Evolutionary conservation across 148 eudicot genomes (phyloP).

Genomic region (Persicaria maculosa): DNA sequence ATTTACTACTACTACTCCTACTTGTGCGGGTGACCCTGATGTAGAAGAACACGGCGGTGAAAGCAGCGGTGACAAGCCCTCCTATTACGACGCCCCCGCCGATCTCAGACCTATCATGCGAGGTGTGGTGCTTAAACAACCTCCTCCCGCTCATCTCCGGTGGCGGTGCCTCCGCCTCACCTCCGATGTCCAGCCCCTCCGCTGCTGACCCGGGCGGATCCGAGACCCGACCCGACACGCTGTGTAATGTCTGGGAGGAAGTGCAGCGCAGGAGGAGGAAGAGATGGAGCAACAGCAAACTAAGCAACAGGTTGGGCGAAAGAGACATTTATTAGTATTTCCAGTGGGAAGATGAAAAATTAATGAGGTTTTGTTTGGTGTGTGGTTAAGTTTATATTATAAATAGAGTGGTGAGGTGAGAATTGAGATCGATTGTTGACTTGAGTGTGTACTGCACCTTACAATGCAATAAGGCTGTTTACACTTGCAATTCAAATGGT

Average conservation of each 20-base stretch:
- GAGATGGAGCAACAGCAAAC: neutral
- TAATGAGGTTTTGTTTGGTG: too few relatives aligned
- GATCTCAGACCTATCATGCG: conserved; percentile 32
- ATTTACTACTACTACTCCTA: too few relatives aligned
- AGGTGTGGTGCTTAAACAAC: conserved; percentile 21
- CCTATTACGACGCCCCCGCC: conserved; percentile 50
- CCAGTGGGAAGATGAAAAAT: too few relatives aligned
- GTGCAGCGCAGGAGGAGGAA: neutral
- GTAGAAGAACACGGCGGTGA: conserved; percentile 43
- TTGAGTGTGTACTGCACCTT: too few relatives aligned
- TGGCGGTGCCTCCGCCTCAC: conserved; percentile 10
- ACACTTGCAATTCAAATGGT: too few relatives aligned
- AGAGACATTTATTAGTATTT: too few relatives aligned
- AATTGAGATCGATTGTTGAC: too few relatives aligned
- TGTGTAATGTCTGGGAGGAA: neutral
- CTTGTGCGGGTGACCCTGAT: too few relatives aligned
- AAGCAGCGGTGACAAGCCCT: conserved; percentile 38
- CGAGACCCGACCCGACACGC: neutral
- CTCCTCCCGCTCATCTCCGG: conserved; percentile 23
- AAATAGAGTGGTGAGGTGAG: too few relatives aligned
- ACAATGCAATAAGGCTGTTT: too few relatives aligned
- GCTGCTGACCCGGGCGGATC: conserved; percentile 6
- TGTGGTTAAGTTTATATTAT: too few relatives aligned
- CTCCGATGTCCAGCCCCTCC: neutral
- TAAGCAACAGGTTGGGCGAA: neutral